Conservation (phyloP, 163 green algal species). For the Prototheca stagnorum region DNA sequence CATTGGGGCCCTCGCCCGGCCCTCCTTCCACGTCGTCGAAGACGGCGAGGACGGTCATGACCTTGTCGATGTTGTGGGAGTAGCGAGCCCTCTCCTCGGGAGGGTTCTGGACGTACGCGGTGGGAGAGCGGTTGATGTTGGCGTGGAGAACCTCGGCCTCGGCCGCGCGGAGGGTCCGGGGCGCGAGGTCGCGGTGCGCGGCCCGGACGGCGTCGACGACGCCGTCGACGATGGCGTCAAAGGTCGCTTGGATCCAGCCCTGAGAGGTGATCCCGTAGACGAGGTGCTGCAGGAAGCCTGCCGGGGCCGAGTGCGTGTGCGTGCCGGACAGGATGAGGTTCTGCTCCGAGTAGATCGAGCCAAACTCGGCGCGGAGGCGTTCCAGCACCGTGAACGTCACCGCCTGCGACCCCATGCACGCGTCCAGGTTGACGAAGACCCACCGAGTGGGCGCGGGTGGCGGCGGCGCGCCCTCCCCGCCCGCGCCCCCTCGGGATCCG, state of each 20-base stretch:
- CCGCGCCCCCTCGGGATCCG: too few relatives aligned
- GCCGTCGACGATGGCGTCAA: conserved; percentile 56
- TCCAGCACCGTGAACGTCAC: conserved; percentile 56
- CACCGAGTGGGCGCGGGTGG: conserved; percentile 45
- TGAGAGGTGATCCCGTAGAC: conserved; percentile 59
- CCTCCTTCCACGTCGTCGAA: conserved; percentile 3
- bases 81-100: conserved; percentile 41
- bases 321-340: conserved; percentile 72
- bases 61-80: conserved; percentile 50
- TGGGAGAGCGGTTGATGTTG: conserved; percentile 63
- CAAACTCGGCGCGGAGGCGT: conserved; percentile 40
- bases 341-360: conserved; percentile 48
- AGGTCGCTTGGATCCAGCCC: conserved; percentile 61
- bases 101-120: conserved; percentile 61
- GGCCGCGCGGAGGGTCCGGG: conserved; percentile 16
- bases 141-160: conserved; percentile 40
- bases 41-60: conserved; percentile 43
- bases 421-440: conserved; percentile 70
- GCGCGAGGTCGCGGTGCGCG: conserved; percentile 25
- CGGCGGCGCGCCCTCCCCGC: too few relatives aligned
- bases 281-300: conserved; percentile 59
- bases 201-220: conserved; percentile 34
- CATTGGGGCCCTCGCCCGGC: not conserved
- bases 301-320: conserved; percentile 56
- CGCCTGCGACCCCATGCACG: conserved; percentile 71